Conservation (phyloP, 2,329 filamentous ascomycete species). For the Parascedosporium putredinis region DNA sequence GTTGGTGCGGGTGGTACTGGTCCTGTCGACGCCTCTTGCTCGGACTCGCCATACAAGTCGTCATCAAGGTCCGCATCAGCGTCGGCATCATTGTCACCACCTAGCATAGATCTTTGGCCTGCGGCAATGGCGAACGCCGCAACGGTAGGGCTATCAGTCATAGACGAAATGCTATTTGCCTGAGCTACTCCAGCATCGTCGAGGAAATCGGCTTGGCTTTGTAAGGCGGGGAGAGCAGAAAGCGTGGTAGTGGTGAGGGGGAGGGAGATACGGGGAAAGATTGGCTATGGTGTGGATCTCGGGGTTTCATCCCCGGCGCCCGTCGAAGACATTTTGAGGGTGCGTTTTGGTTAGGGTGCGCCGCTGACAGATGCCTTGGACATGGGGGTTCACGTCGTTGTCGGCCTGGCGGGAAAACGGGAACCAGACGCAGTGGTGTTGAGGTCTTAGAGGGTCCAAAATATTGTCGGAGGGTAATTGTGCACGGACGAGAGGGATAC, state of each 20-base stretch:
- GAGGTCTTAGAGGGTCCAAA: too few relatives aligned
- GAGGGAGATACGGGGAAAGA: constrained; percentile 42
- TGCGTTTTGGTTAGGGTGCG: neutral
- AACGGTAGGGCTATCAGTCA: neutral
- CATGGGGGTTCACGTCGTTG: neutral
- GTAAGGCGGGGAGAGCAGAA: constrained; percentile 37
- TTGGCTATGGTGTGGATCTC: constrained; percentile 42
- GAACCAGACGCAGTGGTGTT: neutral
- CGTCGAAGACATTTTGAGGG: neutral
- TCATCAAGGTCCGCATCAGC: constrained; percentile 23
- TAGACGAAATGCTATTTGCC: neutral
- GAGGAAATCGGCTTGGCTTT: constrained; percentile 40
- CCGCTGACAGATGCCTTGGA: neutral
- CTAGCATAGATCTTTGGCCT: constrained; percentile 21
- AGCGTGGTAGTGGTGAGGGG: constrained; percentile 34
- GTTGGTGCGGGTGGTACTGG: too few relatives aligned
- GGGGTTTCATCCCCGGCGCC: neutral
- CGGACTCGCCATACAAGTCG: constrained; percentile 33
- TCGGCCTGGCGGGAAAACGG: neutral
- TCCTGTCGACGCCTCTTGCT: constrained; percentile 17
- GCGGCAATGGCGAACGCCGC: neutral
- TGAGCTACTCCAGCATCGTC: constrained; percentile 32
- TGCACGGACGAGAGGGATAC: neutral
- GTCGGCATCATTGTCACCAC: constrained; percentile 22
- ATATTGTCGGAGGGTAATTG: neutral